Conservation (phyloP, 176 grass and related monocot species). For the Carex cristatella region DNA sequence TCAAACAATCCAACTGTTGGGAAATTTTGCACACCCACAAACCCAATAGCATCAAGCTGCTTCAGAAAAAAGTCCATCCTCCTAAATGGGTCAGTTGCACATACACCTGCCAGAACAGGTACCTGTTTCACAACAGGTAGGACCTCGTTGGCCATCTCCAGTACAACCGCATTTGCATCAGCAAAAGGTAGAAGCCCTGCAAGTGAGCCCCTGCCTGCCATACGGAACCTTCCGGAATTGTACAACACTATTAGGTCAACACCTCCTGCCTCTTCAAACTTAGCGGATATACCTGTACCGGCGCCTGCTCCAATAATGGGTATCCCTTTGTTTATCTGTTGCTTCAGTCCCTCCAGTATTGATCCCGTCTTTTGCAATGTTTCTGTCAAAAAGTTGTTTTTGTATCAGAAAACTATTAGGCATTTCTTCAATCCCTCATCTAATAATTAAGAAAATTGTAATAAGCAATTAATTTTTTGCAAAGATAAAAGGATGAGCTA, state of each 20-base stretch:
- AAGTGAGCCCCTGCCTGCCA: slow-evolving; percentile 89
- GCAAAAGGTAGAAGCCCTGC: slow-evolving; percentile 84
- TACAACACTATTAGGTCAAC: slow-evolving; percentile 93
- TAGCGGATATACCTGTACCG: slow-evolving; percentile 90
- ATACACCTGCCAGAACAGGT: slow-evolving; percentile 94
- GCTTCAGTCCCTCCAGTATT: slow-evolving; percentile 51
- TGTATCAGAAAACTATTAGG: not conserved
- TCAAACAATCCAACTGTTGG: slow-evolving; percentile 93
- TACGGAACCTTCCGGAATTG: slow-evolving; percentile 86
- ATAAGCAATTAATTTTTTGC: not conserved
- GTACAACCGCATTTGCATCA: slow-evolving; percentile 87
- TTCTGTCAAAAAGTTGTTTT: slow-evolving; percentile 40
- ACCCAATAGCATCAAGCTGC: slow-evolving; percentile 69
- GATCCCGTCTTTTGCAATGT: slow-evolving; percentile 59
- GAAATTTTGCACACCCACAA: slow-evolving; percentile 90
- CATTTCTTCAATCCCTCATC: not conserved
- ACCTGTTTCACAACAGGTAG: slow-evolving; percentile 81
- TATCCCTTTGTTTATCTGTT: slow-evolving; percentile 67
- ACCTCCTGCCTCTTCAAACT: slow-evolving; percentile 94
- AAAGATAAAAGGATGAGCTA: not conserved
- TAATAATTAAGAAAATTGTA: not conserved
- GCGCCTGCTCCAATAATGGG: slow-evolving; percentile 87
- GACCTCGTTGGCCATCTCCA: slow-evolving; percentile 95
- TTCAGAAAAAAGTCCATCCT: slow-evolving; percentile 85
- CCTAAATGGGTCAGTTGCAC: slow-evolving; percentile 88